phyloP scores from a whole-genome alignment of 2,329 filamentous ascomycete species.

The Pseudogymnoascus sp. region DNA sequence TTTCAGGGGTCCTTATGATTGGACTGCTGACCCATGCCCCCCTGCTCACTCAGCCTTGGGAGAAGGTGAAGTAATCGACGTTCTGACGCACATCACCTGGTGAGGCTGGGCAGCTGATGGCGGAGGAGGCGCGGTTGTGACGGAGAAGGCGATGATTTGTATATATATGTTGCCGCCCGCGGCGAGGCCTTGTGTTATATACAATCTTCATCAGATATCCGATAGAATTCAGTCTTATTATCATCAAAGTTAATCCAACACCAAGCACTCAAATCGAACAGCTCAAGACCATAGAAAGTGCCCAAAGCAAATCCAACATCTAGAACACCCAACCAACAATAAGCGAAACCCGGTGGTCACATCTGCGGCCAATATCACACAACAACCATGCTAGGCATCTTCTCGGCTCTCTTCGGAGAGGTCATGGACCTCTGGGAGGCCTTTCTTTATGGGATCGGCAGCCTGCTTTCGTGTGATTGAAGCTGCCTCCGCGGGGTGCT shows the following conservation, averaged over 20 bases:
- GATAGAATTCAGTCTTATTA: not conserved
- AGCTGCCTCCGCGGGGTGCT: not conserved
- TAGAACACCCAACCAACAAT: not conserved
- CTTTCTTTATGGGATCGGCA: conserved; percentile 17
- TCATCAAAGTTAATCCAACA: not conserved
- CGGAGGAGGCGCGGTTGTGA: not conserved
- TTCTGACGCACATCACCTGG: not conserved
- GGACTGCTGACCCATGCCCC: conserved; percentile 1
- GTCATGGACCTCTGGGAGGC: conserved; percentile 22
- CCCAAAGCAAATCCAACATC: not conserved
- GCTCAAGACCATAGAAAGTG: not conserved
- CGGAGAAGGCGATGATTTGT: not conserved
- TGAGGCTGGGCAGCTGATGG: conserved; percentile 4
- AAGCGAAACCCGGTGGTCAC: not conserved
- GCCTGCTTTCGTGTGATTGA: conserved; percentile 4
- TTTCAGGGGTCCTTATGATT: not conserved
- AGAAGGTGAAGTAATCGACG: not conserved
- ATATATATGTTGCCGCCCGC: not conserved
- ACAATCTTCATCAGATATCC: not conserved
- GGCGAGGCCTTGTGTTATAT: not conserved
- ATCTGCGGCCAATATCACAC: not conserved
- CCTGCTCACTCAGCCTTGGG: not conserved
- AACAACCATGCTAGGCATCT: conserved; percentile 18
- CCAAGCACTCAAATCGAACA: not conserved
- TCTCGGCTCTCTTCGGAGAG: conserved; percentile 19